Evolutionary conservation across 2,329 filamentous ascomycete species (phyloP), one percentile per base, ranked within the genome.

Genomic region (Paraconiothyrium brasiliense): DNA sequence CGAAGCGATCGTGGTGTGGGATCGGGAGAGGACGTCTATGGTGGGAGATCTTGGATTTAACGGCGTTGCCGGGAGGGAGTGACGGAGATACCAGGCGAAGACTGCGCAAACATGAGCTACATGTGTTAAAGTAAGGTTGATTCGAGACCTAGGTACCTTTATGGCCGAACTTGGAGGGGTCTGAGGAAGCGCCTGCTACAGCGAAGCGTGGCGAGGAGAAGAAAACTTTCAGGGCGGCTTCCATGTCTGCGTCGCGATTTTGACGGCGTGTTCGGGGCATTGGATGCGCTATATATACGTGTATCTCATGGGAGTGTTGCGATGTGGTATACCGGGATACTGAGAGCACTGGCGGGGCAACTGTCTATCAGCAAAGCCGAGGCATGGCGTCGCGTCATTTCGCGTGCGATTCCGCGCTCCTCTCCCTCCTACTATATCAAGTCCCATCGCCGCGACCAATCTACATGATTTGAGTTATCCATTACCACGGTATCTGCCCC

Each of bases 161-260:
- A 79, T 97, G 91, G 27, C 95, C 94, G 74, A 91, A 97, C 79
- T 97, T 97, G 75, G 84, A 83, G 44, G 91, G 84, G 80, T 97
- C 93, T 56, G 91, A 92, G 76, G 91, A 94, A 41, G 94, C 94
- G 71, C 94, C 94, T 22, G 94, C 93, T 32, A 97, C 94, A 61
- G 94, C 94, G 78, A 94, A 97, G 67, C 86, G 84, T 30, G 90
- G 87, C 8, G 90, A 90, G 3, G 87, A 85, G 82, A 97, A 97
- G 85, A 97, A 97, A 13, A 85, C 84, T 65, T 88, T 89, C 49
- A 93, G 89, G 49, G 90, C 87, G 50, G 88, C 84, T 76, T 93
- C 89, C 82, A 91, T 92, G 9, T 72, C 68, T 62, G 57, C 56
- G 58, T 64, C 59, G 30, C 63, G 68, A 34, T 66, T 66, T 57